Percentiles rank a stretch among this genome's conserved stretches.
Conservation (phyloP, 306 rosid genomes). For the Cicer chorassanicum region DNA sequence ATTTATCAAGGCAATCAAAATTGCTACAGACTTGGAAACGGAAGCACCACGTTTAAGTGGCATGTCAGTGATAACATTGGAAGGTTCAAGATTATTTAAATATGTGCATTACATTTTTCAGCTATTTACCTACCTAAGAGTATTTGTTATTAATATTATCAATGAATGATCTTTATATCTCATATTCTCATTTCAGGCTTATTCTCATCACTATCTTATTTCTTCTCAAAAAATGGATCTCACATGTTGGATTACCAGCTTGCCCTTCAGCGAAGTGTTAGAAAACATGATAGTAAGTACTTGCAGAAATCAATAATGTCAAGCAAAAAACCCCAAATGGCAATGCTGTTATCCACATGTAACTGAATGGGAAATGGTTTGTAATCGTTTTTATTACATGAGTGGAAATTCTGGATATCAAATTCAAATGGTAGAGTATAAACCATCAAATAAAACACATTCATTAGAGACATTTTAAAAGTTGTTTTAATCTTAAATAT, state of each 20-base stretch:
- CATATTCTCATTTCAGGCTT: slow-evolving; percentile 69
- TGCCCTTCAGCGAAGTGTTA: slow-evolving; percentile 70
- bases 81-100: slow-evolving; percentile 62
- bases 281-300: slow-evolving; percentile 74
- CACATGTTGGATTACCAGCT: slow-evolving; percentile 88
- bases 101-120: slow-evolving; percentile 26
- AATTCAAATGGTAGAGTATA: slow-evolving; percentile 26
- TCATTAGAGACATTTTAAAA: slow-evolving; percentile 28
- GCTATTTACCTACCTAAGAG: slow-evolving; percentile 32
- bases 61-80: slow-evolving; percentile 73
- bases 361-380: slow-evolving; percentile 22
- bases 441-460: slow-evolving; percentile 32
- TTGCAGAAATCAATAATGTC: slow-evolving; percentile 31
- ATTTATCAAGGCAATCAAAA: slow-evolving; percentile 77
- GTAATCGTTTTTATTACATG: slow-evolving; percentile 23
- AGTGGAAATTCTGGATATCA: slow-evolving; percentile 18
- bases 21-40: slow-evolving; percentile 73
- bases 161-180: slow-evolving; percentile 54
- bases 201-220: slow-evolving; percentile 83
- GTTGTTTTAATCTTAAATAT: slow-evolving; percentile 30
- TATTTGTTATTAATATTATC: slow-evolving; percentile 38
- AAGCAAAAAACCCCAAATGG: slow-evolving; percentile 10
- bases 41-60: slow-evolving; percentile 75
- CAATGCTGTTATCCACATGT: slow-evolving; percentile 29
- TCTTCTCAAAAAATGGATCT: slow-evolving; percentile 88